Conservation (phyloP, 2,329 filamentous ascomycete species). For the Ceratocystis ficicola region DNA sequence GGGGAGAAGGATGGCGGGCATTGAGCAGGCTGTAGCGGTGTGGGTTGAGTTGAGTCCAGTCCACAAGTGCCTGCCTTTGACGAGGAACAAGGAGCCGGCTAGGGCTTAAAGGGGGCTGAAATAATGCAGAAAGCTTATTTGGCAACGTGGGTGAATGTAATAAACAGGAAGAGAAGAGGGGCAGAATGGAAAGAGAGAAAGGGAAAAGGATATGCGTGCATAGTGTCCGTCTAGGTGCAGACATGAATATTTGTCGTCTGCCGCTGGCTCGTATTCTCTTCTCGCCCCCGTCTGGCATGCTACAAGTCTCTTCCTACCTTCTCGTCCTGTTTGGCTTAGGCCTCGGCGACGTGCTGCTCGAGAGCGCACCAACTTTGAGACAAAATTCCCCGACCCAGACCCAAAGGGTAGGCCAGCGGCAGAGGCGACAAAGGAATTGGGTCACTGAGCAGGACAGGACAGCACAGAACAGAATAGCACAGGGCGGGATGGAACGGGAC, state of each 20-base stretch:
- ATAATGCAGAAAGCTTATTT: background rate
- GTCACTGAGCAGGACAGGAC: background rate
- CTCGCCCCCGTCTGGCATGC: background rate
- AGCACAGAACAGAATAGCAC: background rate
- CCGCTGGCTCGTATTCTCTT: background rate
- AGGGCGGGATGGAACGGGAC: no score
- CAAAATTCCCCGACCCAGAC: conserved; percentile 8
- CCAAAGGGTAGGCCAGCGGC: background rate
- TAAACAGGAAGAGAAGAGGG: background rate
- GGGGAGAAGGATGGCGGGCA: background rate
- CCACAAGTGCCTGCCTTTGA: no score
- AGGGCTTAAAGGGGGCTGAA: background rate
- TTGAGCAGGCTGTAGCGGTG: background rate
- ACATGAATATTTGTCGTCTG: background rate
- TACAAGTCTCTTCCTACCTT: background rate
- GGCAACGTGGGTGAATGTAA: background rate
- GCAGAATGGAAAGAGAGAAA: background rate
- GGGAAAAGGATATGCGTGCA: background rate
- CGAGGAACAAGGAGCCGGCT: background rate
- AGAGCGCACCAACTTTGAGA: conserved; percentile 8
- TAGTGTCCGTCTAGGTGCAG: background rate
- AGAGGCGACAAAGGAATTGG: background rate
- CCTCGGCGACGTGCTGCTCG: conserved; percentile 4
- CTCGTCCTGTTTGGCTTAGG: background rate
- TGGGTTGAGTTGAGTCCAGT: background rate